These are phyloP conservation scores for Amanita phalloides DNA, from an alignment of 768 basidiomycete species.

Conservation along the genomic window DNA sequence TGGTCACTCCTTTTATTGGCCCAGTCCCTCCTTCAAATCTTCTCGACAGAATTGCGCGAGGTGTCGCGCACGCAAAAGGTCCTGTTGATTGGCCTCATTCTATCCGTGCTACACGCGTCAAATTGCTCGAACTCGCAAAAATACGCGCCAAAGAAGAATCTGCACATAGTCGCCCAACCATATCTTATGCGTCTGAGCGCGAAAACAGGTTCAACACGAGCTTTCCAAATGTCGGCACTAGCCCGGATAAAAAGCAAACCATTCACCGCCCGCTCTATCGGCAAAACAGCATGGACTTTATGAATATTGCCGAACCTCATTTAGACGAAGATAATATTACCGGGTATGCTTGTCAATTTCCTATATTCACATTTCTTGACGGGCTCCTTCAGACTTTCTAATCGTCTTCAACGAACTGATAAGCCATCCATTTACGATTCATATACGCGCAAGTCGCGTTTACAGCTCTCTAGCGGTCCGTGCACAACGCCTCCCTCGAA, in stretches of 20 bases:
- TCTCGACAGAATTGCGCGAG: conserved; percentile 77
- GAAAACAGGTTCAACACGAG: conserved; percentile 28
- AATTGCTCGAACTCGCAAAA: conserved; percentile 73
- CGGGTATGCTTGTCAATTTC: conserved; percentile 33
- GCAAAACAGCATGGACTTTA: conserved; percentile 85
- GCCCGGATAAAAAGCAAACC: conserved; percentile 11
- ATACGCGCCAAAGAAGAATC: conserved; percentile 45
- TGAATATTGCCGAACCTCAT: conserved; percentile 39
- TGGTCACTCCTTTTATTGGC: conserved; percentile 83
- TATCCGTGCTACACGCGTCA: conserved; percentile 68
- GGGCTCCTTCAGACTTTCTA: conserved; percentile 38
- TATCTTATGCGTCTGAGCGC: conserved; percentile 16
- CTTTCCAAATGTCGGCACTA: conserved; percentile 11
- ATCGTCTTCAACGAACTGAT: conserved; percentile 56
- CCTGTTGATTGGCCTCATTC: conserved; percentile 78
- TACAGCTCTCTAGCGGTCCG: conserved; percentile 14
- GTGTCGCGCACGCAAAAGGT: conserved; percentile 66
- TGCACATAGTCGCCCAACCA: conserved; percentile 18
- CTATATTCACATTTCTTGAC: conserved; percentile 6
- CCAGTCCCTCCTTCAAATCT: conserved; percentile 77
- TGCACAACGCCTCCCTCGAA: conserved; percentile 34
- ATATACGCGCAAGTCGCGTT: conserved; percentile 37
- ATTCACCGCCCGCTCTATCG: conserved; percentile 54
- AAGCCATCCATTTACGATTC: conserved; percentile 45
- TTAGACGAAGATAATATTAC: conserved; percentile 44